Base-by-base conservation (phyloP, 495 filamentous ascomycete genomes). In the Lasiosphaeria hispida region DNA sequence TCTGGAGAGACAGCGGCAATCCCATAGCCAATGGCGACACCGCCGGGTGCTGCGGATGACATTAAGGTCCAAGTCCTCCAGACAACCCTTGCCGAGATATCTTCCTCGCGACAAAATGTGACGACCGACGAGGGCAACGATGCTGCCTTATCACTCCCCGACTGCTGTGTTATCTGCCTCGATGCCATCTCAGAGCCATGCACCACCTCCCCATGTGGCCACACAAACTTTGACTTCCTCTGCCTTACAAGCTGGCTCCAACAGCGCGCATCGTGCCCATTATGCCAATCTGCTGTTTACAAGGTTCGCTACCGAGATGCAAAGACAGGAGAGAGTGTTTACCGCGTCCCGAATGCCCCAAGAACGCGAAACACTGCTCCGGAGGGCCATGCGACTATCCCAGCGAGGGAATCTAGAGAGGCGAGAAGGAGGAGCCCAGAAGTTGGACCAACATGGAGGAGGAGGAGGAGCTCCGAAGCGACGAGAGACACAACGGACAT, bases 201-300 rank as follows among this genome's bases (percentile, higher is more conserved):
- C 55, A 72, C 85, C 14, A 84, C 88, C 4, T 73, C 80, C 38
- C 90, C 91, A 14, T 96, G 92, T 80, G 77, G 79, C 15, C 92
- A 96, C 77, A 70, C 80, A 45, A 85, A 83, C 63, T 96, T 94
- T 69, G 90, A 96, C 73, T 92, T 90, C 68, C 64, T 91, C 10
- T 96, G 92, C 65, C 81, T 96, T 9, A 68, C 89, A 15, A 92
- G 83, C 73, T 96, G 92, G 92, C 74, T 92, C 11, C 82, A 93
- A 62, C 78, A 91, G 65, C 82, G 82, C 19, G 72, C 86, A 0
- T 81, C 72, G 48, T 96, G 91, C 69, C 91, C 91, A 9, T 76
- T 96, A 53, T 96, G 90, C 72, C 92, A 93, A 55, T 73, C 81
- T 17, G 73, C 81, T 52, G 75, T 94, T 53, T 77, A 78, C 14